Base-by-base conservation (phyloP, 805 yeast genomes). In the Tetrapisispora taiwanensis region DNA sequence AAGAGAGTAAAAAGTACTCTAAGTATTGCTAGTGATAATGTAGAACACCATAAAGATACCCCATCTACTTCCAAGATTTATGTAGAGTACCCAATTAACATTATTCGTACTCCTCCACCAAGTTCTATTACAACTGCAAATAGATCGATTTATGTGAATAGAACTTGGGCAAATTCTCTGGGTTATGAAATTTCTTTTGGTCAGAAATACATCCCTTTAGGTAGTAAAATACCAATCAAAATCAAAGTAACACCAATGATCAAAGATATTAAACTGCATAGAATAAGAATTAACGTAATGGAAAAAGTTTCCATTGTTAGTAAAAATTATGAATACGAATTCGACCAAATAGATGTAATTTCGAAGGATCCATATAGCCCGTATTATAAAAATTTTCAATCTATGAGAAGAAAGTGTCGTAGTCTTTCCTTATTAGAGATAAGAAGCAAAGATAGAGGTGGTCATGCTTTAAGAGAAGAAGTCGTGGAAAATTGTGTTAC, bases 91-190 rank as follows among this genome's bases (percentile, higher is more conserved):
- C 60, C 62, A 20, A 43, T 70, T 3, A 59, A 59, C 18, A 51
- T 70, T 10, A 54, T 72, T 1, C 63, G 75, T 46, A 68, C 67
- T 0, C 74, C 74, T 3, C 75, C 75, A 9, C 55, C 57, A 9
- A 51, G 53, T 2, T 68, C 70, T 1, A 45, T 61, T 1, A 63
- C 72, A 0, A 67, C 73, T 1, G 66, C 68, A 5, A 82, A 83
- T 56, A 84, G 83, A 56, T 87, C 94, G 0, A 76, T 84, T 14
- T 83, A 79, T 58, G 86, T 84, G 28, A 82, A 81, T 58, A 71
- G 86, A 50, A 72, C 78, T 1, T 84, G 94, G 94, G 78, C 79
- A 52, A 81, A 83, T 46, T 60, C 86, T 0, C 62, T 84, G 31
- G 78, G 78, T 43, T 84, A 84, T 59, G 83, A 82, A 51, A 72